Evolutionary conservation across 768 basidiomycete genomes (phyloP).

Genomic region (Jaapia argillacea): DNA sequence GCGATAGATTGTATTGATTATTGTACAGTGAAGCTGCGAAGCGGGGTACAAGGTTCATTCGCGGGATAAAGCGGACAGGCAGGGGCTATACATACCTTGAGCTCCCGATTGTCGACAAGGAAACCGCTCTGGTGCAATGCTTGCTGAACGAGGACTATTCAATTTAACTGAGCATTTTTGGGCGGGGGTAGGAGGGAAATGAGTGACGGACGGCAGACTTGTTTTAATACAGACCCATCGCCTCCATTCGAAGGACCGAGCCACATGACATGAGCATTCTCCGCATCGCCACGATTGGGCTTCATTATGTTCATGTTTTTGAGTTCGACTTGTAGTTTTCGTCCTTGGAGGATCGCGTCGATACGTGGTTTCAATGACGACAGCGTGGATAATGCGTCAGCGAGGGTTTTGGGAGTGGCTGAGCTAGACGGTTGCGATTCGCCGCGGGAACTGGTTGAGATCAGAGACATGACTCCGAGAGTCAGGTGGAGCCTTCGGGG

Average conservation of each 20-base stretch:
- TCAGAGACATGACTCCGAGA: constrained; percentile 62
- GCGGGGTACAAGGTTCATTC: no score
- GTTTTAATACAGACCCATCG: constrained; percentile 11
- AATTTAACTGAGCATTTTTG: background rate
- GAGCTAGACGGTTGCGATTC: background rate
- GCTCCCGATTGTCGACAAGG: constrained; percentile 21
- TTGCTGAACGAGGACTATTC: constrained; percentile 18
- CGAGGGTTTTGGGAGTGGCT: constrained; percentile 9
- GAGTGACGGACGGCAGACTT: constrained; percentile 23
- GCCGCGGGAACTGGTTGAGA: background rate
- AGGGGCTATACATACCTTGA: constrained; percentile 29
- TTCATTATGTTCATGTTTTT: constrained; percentile 40
- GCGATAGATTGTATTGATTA: constrained; percentile 26
- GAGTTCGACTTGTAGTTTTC: constrained; percentile 29
- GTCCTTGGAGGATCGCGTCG: constrained; percentile 24
- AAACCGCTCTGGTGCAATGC: constrained; percentile 22
- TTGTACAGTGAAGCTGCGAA: constrained; percentile 27
- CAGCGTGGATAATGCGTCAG: constrained; percentile 16
- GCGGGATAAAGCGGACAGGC: no score
- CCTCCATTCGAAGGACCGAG: constrained; percentile 28
- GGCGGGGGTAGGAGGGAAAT: no score
- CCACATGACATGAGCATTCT: constrained; percentile 47
- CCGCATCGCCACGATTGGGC: constrained; percentile 23
- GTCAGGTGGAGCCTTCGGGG: constrained; percentile 60
- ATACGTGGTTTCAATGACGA: constrained; percentile 25